These are phyloP conservation scores for Colletotrichum chlorophyti DNA, from an alignment of 2,329 filamentous ascomycete genomes.

Conservation along the genomic window DNA sequence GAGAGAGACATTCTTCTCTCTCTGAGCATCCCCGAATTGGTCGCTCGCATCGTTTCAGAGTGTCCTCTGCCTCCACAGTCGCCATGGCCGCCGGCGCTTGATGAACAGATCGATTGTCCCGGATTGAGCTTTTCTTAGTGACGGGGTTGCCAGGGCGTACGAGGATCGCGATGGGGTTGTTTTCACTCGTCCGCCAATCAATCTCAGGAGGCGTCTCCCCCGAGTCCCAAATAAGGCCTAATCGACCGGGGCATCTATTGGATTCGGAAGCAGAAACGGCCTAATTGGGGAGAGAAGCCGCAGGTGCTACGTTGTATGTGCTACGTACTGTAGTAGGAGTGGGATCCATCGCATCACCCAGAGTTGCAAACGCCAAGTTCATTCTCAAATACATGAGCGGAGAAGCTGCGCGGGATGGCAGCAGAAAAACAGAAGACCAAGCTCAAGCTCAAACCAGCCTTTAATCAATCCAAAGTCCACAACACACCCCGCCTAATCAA, in stretches of 20 bases:
- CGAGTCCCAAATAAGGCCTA: no score
- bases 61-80: background rate
- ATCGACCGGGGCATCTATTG: no score
- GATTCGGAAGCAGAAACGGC: background rate
- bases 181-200: constrained; percentile 5
- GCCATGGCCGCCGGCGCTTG: constrained; percentile 10
- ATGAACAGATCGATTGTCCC: constrained; percentile 7
- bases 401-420: no score
- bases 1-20: background rate
- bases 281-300: no score
- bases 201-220: background rate
- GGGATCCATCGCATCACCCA: background rate
- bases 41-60: constrained; percentile 18
- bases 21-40: no score
- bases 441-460: constrained; percentile 17
- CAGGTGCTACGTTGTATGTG: no score
- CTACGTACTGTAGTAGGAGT: no score
- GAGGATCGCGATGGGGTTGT: background rate
- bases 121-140: constrained; percentile 20
- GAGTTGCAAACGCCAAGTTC: constrained; percentile 1
- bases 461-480: background rate
- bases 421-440: background rate
- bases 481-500: background rate
- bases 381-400: background rate
- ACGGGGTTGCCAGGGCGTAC: constrained; percentile 5